Evolutionary conservation across 768 basidiomycete species (phyloP), one percentile per base, ranked within the genome.

Genomic region (Panaeolus cyanescens): DNA sequence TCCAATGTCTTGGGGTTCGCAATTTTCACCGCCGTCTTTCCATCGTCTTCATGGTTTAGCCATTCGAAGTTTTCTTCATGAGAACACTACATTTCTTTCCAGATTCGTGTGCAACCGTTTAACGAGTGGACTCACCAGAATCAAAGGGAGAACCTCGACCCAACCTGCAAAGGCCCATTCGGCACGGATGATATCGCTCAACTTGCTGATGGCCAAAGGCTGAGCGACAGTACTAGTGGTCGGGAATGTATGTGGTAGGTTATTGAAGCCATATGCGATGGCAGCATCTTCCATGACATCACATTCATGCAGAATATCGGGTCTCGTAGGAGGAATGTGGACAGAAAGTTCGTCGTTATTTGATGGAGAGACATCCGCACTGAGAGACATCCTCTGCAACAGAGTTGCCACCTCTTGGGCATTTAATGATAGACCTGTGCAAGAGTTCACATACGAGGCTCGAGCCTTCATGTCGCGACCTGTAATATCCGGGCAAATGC

Each of bases 231-330:
- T 99, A 72, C 90, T 96, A 17, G 96, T 97, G 6, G 87, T 78
- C 1, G 97, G 97, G 85, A 99, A 95, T 13, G 86, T 88, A 67
- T 92, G 85, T 1, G 94, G 93, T 28, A 99, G 83, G 68, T 96
- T 97, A 79, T 99, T 98, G 82, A 95, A 99, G 1, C 97, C 97
- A 71, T 96, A 97, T 0, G 95, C 97, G 65, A 99, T 93, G 9
- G 97, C 97, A 2, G 91, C 94, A 65, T 99, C 97, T 72, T 99
- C 97, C 89, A 99, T 92, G 71, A 99, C 85, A 72, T 99, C 97
- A 70, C 96, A 97, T 73, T 99, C 95, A 72, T 99, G 97, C 58
- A 99, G 79, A 65, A 99, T 98, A 71, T 99, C 97, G 1, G 97
- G 95, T 34, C 97, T 87, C n/a, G 95, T 98, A n/a, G 92, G 82